These are phyloP conservation scores for Phytopythium aichiense DNA, from an alignment of 352 stramenopile genomes.

Conservation along the genomic window DNA sequence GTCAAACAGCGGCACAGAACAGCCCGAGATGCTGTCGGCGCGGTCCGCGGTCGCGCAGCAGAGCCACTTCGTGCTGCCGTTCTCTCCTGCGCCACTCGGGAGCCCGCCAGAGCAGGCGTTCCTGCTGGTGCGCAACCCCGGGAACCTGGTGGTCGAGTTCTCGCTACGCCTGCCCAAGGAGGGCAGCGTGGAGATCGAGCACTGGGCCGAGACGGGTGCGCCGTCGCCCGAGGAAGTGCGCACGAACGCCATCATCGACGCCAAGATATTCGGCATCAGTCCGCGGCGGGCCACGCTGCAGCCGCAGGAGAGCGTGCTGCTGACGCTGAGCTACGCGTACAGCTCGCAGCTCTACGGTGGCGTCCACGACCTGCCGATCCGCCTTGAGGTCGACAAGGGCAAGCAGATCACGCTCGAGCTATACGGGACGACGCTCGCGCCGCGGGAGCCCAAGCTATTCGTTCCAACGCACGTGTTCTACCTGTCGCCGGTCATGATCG, in stretches of 20 bases:
- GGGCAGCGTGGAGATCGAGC: constrained; percentile 90
- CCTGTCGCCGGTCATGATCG: constrained; percentile 71
- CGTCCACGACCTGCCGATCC: constrained; percentile 80
- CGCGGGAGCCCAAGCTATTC: constrained; percentile 65
- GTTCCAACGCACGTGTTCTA: constrained; percentile 47
- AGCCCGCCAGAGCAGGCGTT: constrained; percentile 54
- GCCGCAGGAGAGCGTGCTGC: constrained; percentile 52
- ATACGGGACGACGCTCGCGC: constrained; percentile 71
- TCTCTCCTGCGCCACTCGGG: constrained; percentile 65
- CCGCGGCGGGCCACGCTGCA: constrained; percentile 52
- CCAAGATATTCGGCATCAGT: constrained; percentile 60
- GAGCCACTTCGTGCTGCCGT: constrained; percentile 63
- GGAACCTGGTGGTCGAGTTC: constrained; percentile 80
- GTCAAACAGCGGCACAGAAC: neutral
- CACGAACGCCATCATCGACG: constrained; percentile 79
- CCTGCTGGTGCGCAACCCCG: constrained; percentile 85
- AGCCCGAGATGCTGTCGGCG: neutral
- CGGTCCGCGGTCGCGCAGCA: constrained; percentile 13
- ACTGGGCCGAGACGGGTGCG: constrained; percentile 89
- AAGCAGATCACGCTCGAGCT: constrained; percentile 87
- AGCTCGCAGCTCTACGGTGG: constrained; percentile 71
- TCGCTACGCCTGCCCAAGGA: constrained; percentile 89
- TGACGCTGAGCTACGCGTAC: constrained; percentile 71
- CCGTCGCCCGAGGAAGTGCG: constrained; percentile 76
- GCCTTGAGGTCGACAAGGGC: constrained; percentile 87